Percentiles rank a stretch among this genome's conserved stretches.
These are phyloP conservation scores for Yarrowia yakushimensis DNA, from an alignment of 805 yeast species.

Conservation along the genomic window DNA sequence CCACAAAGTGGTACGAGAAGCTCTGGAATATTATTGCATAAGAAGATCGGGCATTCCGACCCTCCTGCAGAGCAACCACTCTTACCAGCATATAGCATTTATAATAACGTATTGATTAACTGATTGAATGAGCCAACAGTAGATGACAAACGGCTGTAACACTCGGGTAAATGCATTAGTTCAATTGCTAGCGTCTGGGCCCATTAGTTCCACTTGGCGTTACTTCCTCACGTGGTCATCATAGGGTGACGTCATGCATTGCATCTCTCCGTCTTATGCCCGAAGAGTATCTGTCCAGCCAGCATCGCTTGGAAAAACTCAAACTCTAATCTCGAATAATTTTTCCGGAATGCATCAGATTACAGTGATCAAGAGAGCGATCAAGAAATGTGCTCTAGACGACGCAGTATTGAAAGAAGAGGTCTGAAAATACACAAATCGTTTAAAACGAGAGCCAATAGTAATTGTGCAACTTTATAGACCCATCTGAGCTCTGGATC, in stretches of 20 bases:
- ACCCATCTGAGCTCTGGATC: not conserved
- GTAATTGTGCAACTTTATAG: not conserved
- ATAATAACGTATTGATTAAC: not conserved
- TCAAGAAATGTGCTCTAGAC: not conserved
- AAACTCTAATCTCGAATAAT: not conserved
- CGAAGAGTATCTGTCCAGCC: not conserved
- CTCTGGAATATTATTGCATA: constrained; percentile 21
- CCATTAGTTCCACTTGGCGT: not conserved
- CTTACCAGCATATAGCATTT: constrained; percentile 5
- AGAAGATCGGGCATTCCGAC: not conserved
- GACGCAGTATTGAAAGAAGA: not conserved
- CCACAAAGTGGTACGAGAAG: constrained; percentile 29
- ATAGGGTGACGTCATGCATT: not conserved
- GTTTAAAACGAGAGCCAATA: not conserved
- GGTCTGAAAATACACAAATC: not conserved
- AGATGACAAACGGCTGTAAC: not conserved
- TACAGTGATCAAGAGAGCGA: not conserved
- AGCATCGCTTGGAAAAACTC: not conserved
- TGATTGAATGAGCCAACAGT: not conserved
- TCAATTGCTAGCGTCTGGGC: not conserved
- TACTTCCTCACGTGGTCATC: no score
- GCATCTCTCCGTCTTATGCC: not conserved
- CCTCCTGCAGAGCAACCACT: not conserved
- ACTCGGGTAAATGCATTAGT: not conserved
- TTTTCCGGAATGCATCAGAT: not conserved